Conservation (phyloP, 495 filamentous ascomycete species). For the Trichoderma orchidacearum region DNA sequence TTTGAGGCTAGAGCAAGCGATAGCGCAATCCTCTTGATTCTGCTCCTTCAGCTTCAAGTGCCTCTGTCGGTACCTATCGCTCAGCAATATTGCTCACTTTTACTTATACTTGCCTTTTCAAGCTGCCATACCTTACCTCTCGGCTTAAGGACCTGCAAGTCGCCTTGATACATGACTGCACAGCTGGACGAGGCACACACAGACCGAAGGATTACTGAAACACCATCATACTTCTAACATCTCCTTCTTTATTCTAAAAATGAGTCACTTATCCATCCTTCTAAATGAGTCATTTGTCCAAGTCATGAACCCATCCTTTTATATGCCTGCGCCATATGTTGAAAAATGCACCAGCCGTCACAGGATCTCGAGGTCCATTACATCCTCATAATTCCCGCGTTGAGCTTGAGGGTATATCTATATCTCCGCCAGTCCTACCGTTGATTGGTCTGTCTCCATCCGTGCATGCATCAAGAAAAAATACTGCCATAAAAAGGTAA, state of each 20-base stretch:
- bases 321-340: slow-evolving; percentile 1
- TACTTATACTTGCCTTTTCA: no score
- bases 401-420: background rate
- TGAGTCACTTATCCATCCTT: background rate
- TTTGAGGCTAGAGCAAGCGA: no score
- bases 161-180: no score
- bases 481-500: background rate
- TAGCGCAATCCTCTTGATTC: no score
- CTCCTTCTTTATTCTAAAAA: background rate
- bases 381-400: background rate
- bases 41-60: no score
- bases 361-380: background rate
- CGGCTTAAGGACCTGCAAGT: no score
- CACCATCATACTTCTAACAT: background rate
- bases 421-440: background rate
- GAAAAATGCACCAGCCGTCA: background rate
- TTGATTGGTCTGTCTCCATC: no score
- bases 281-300: background rate
- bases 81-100: no score
- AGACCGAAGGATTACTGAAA: background rate
- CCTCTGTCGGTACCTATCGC: no score
- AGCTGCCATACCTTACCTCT: no score
- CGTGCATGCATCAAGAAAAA: no score
- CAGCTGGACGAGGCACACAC: no score
- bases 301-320: background rate